These are phyloP conservation scores for Dendrobium nobile DNA, from an alignment of 106 monocot genomes.

Conservation along the genomic window DNA sequence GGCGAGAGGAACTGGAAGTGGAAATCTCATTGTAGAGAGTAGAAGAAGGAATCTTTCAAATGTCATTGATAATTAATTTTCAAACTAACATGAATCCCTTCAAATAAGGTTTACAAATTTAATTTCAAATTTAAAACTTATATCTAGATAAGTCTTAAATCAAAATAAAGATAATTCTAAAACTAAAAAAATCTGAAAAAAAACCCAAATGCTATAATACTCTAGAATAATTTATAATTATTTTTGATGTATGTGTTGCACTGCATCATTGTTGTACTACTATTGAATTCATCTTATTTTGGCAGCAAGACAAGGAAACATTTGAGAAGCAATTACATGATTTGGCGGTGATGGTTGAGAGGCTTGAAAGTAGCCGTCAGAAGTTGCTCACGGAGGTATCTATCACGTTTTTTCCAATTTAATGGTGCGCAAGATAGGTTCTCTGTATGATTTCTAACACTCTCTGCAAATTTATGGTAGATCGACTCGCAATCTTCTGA, in stretches of 20 bases:
- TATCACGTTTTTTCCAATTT: constrained; percentile 5
- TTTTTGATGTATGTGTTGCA: not conserved
- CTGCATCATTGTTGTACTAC: not conserved
- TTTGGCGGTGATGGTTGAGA: constrained; percentile 95
- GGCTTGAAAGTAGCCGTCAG: constrained; percentile 84
- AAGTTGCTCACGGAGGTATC: constrained; percentile 85
- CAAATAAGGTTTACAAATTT: no score
- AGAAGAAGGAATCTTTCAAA: no score
- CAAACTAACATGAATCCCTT: no score
- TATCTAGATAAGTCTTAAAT: no score
- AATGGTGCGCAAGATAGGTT: not conserved
- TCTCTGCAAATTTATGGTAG: constrained; percentile 25
- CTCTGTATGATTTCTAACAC: constrained; percentile 1
- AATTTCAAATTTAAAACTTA: no score
- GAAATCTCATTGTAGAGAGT: no score
- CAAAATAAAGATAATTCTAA: no score
- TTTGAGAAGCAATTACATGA: constrained; percentile 86
- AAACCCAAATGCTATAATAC: not conserved
- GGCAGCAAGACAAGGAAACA: constrained; percentile 72
- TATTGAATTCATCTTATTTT: constrained; percentile 5
- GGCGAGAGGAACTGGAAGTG: no score
- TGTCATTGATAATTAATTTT: no score
- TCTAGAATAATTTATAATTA: not conserved
- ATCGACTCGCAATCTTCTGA: constrained; percentile 53
- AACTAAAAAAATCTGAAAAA: no score